A percentile compares a stretch with the other conserved stretches of the same genome.
Conservation (phyloP, 129 eudicot genomes). For the Flaveria trinervia region DNA sequence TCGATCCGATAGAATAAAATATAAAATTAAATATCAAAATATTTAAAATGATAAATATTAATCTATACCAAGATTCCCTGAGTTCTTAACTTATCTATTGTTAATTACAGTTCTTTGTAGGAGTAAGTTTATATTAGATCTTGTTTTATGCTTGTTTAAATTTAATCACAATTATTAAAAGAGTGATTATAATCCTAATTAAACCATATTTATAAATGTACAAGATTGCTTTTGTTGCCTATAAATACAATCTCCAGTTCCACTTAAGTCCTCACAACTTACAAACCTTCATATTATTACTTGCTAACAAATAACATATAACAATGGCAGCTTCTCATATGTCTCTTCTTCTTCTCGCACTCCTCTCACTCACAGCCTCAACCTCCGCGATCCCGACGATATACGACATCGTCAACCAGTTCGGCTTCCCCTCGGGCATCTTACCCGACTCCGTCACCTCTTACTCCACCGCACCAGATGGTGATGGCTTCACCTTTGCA, state of each 20-base stretch:
- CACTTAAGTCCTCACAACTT: not conserved
- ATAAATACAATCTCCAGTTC: not conserved
- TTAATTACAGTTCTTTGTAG: too few relatives aligned
- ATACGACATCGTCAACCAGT: slow-evolving; percentile 53
- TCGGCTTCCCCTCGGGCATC: slow-evolving; percentile 69
- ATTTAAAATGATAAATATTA: too few relatives aligned
- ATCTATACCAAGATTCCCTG: too few relatives aligned
- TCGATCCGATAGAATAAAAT: too few relatives aligned
- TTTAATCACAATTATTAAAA: too few relatives aligned
- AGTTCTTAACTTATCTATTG: too few relatives aligned
- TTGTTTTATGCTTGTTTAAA: too few relatives aligned
- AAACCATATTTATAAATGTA: not conserved
- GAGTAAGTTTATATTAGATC: too few relatives aligned
- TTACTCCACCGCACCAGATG: slow-evolving; percentile 29
- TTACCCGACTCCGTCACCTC: slow-evolving; percentile 53
- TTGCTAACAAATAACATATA: too few relatives aligned
- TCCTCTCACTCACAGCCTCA: slow-evolving; percentile 18
- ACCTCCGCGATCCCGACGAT: slow-evolving; percentile 25
- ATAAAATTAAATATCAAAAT: too few relatives aligned
- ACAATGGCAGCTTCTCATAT: slow-evolving; percentile 19
- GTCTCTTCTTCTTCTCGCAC: not conserved
- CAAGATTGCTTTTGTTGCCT: not conserved
- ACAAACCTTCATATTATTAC: not conserved
- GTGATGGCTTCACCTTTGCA: slow-evolving; percentile 33
- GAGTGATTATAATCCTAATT: not conserved